Evolutionary conservation across 805 yeast species (phyloP).

Genomic region (Jamesozyma spencerorum): DNA sequence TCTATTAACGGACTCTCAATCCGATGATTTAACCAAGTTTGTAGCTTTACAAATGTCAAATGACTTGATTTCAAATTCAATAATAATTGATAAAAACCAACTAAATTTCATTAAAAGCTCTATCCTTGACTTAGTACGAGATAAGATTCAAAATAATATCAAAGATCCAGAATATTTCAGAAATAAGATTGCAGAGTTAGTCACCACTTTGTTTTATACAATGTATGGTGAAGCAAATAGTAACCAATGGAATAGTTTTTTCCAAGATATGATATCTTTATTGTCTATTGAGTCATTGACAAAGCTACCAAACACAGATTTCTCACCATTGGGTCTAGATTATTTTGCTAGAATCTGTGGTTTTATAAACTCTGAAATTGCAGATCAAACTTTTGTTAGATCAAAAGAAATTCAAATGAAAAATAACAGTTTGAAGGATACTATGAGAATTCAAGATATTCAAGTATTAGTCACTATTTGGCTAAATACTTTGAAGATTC

Average conservation of each 20-base stretch:
- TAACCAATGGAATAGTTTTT: slow-evolving; percentile 26
- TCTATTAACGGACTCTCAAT: slow-evolving; percentile 17
- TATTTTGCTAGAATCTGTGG: slow-evolving; percentile 65
- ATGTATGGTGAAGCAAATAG: slow-evolving; percentile 27
- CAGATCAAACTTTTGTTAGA: slow-evolving; percentile 77
- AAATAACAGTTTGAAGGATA: slow-evolving; percentile 69
- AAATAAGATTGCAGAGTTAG: slow-evolving; percentile 28
- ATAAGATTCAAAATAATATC: slow-evolving; percentile 11
- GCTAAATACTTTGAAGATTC: slow-evolving; percentile 37
- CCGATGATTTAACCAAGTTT: slow-evolving; percentile 25
- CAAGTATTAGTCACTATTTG: slow-evolving; percentile 52
- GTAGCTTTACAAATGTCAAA: slow-evolving; percentile 27
- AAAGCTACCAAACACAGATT: slow-evolving; percentile 10
- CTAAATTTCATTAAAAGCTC: slow-evolving; percentile 18
- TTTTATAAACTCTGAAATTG: slow-evolving; percentile 82
- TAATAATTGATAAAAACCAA: slow-evolving; percentile 7
- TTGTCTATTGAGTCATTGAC: slow-evolving; percentile 14
- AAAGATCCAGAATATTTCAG: slow-evolving; percentile 27
- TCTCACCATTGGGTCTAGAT: slow-evolving; percentile 44
- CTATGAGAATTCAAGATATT: slow-evolving; percentile 72
- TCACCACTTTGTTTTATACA: slow-evolving; percentile 26
- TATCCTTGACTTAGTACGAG: slow-evolving; percentile 18
- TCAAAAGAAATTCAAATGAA: slow-evolving; percentile 53
- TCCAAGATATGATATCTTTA: slow-evolving; percentile 22
- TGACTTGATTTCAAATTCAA: slow-evolving; percentile 13